Percentiles rank a stretch among this genome's conserved stretches.
phyloP scores from a whole-genome alignment of 2,329 filamentous ascomycete genomes.

The Thelonectria discophora region DNA sequence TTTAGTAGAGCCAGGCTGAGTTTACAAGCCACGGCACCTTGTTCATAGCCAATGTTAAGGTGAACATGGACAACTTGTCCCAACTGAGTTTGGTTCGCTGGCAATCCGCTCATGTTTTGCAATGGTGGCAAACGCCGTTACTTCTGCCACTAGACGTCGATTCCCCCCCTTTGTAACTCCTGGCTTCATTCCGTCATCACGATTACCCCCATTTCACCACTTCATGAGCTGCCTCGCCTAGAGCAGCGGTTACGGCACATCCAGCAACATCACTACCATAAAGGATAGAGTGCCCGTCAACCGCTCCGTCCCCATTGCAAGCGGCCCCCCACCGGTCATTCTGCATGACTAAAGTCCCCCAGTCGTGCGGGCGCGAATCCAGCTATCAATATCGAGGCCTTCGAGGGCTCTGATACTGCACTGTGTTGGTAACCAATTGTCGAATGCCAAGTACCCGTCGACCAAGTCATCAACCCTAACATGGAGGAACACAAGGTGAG shows the following conservation, averaged over 20 bases:
- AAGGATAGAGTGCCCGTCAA: not conserved
- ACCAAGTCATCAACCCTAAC: conserved; percentile 28
- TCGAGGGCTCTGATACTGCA: conserved; percentile 27
- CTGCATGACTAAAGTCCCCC: conserved; percentile 33
- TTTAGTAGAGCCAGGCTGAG: not conserved
- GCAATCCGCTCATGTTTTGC: conserved; percentile 46
- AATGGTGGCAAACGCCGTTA: conserved; percentile 45
- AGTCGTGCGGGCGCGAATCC: conserved; percentile 28
- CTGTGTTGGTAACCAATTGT: conserved; percentile 42
- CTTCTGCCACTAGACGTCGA: conserved; percentile 49
- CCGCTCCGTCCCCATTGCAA: conserved; percentile 26
- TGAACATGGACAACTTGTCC: conserved; percentile 35
- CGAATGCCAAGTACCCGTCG: conserved; percentile 35
- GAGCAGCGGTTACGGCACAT: conserved; percentile 29
- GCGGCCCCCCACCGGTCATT: conserved; percentile 32
- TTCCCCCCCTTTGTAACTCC: conserved; percentile 21
- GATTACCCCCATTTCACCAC: conserved; percentile 24
- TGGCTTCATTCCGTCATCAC: conserved; percentile 27
- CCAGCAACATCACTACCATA: conserved; percentile 27
- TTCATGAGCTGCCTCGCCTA: conserved; percentile 33
- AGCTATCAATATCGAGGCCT: conserved; percentile 26
- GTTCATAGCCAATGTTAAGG: conserved; percentile 43
- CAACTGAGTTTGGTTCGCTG: conserved; percentile 43
- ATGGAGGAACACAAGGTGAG: conserved; percentile 30
- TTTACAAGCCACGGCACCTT: conserved; percentile 50